Conservation (phyloP, 1,139 yeast genomes). For the Nakaseomyces nivariensis region DNA sequence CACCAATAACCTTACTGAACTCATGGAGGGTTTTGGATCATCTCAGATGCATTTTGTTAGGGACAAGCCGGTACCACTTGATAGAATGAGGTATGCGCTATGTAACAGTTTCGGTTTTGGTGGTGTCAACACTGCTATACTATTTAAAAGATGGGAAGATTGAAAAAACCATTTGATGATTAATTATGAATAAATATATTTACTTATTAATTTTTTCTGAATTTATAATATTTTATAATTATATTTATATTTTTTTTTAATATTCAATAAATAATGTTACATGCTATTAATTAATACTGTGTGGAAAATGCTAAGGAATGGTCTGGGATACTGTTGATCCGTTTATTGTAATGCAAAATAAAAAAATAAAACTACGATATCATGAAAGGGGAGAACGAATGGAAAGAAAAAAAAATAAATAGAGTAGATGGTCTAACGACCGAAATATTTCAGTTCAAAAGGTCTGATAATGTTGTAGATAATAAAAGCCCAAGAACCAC, state of each 20-base stretch:
- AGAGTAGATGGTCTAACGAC: slow-evolving; percentile 29
- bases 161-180: background rate
- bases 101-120: slow-evolving; percentile 97
- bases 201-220: background rate
- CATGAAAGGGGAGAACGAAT: background rate
- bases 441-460: slow-evolving; percentile 52
- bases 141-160: slow-evolving; percentile 33
- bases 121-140: slow-evolving; percentile 78
- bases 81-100: slow-evolving; percentile 47
- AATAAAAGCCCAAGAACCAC: slow-evolving; percentile 57
- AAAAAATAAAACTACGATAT: background rate
- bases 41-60: slow-evolving; percentile 57
- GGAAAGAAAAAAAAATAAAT: background rate
- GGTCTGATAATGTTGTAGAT: slow-evolving; percentile 55
- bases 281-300: background rate
- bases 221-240: too few relatives aligned
- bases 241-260: background rate
- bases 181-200: background rate
- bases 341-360: too few relatives aligned
- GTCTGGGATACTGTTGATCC: too few relatives aligned
- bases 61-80: slow-evolving; percentile 30
- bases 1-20: slow-evolving; percentile 55
- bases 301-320: background rate
- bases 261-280: background rate
- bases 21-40: slow-evolving; percentile 36